Conservation (phyloP, 768 basidiomycete genomes). For the Pleurotus eryngii region DNA sequence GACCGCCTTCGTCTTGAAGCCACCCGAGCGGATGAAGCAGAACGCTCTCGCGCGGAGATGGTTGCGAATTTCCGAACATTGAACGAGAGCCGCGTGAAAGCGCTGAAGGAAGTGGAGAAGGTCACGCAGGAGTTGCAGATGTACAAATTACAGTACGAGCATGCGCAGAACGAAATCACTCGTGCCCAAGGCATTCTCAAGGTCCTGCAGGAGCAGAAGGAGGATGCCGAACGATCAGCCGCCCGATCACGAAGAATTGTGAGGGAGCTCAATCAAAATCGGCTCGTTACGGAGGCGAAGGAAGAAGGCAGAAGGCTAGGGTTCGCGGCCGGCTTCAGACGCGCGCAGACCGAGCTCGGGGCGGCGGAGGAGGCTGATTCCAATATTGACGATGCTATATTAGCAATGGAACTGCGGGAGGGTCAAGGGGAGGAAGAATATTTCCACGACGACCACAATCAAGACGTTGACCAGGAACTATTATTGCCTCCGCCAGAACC, state of each 20-base stretch:
- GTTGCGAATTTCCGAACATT: conserved; percentile 30
- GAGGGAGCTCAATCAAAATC: conserved; percentile 47
- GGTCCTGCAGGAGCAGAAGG: conserved; percentile 46
- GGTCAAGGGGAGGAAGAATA: neutral
- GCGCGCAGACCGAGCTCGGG: neutral
- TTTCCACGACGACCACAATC: neutral
- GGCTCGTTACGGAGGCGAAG: conserved; percentile 47
- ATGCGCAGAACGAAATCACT: conserved; percentile 46
- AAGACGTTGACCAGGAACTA: neutral
- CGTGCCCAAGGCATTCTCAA: conserved; percentile 48
- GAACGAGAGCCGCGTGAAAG: conserved; percentile 24
- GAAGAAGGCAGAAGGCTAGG: conserved; percentile 56
- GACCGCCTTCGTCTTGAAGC: conserved; percentile 32
- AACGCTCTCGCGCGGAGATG: conserved; percentile 29
- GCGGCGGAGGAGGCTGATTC: neutral
- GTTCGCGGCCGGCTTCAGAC: conserved; percentile 41
- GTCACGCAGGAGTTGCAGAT: conserved; percentile 34
- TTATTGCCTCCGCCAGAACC: neutral
- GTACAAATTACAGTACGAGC: conserved; percentile 36
- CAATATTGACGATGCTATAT: conserved; percentile 1
- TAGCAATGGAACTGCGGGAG: neutral
- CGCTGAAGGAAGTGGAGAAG: conserved; percentile 33
- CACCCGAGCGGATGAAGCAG: conserved; percentile 30
- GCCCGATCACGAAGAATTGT: conserved; percentile 48
- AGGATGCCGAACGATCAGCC: conserved; percentile 56